Evolutionary conservation across 441 rosid genomes (phyloP).

Genomic region (Metrosideros polymorpha): DNA sequence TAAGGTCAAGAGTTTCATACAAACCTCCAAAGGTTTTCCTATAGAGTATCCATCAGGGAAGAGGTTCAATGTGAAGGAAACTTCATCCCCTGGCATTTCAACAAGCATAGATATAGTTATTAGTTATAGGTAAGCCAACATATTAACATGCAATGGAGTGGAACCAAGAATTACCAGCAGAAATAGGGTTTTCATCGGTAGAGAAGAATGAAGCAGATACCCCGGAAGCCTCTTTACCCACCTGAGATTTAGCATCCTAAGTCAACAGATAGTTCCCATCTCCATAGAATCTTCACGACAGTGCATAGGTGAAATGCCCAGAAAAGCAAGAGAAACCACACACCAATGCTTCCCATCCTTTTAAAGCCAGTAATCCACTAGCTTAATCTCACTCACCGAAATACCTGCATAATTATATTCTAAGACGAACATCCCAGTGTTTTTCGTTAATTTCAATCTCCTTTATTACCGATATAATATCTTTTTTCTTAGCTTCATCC

Average conservation of each 20-base stretch:
- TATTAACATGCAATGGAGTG: neutral
- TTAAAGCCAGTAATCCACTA: neutral
- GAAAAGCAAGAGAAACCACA: neutral
- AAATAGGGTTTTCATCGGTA: neutral
- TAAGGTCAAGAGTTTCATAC: slow-evolving; percentile 4
- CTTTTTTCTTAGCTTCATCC: neutral
- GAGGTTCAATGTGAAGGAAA: slow-evolving; percentile 68
- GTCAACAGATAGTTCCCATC: neutral
- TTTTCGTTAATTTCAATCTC: neutral
- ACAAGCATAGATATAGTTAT: neutral
- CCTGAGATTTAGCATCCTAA: neutral
- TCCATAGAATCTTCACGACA: neutral
- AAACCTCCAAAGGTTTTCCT: slow-evolving; percentile 77
- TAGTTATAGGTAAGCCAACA: neutral
- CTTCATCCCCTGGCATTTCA: slow-evolving; percentile 53
- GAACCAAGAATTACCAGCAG: neutral
- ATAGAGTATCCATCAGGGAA: slow-evolving; percentile 71
- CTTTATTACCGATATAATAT: neutral
- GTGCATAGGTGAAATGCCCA: neutral
- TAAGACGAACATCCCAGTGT: neutral
- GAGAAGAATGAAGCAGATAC: neutral
- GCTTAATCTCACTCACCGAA: neutral
- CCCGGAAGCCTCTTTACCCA: neutral
- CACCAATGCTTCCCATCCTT: neutral
- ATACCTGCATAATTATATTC: neutral